Evolutionary conservation across 176 grass and related monocot species (phyloP).

Genomic region (Thalia dealbata): DNA sequence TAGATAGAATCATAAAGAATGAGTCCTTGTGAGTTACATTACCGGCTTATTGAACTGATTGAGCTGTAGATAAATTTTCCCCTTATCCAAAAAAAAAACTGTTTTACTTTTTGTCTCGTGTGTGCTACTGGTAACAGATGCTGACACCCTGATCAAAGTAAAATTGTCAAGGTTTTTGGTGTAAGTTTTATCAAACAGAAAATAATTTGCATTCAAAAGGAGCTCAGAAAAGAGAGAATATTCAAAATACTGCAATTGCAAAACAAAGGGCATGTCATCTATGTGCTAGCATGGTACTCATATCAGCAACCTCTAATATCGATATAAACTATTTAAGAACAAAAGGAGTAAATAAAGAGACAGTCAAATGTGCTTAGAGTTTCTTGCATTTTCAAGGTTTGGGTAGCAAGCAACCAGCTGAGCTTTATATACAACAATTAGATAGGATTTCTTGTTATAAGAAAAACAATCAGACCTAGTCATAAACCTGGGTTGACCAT

Average conservation of each 20-base stretch:
- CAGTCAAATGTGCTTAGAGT: too few relatives aligned
- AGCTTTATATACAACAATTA: too few relatives aligned
- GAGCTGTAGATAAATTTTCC: slow-evolving; percentile 76
- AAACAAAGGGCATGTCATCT: not conserved
- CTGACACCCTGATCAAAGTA: slow-evolving; percentile 48
- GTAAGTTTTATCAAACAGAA: not conserved
- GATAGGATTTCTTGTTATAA: too few relatives aligned
- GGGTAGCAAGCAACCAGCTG: too few relatives aligned
- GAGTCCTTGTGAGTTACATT: slow-evolving; percentile 21
- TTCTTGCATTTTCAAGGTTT: too few relatives aligned
- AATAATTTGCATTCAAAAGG: not conserved
- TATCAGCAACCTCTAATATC: not conserved
- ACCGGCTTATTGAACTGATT: slow-evolving; percentile 86
- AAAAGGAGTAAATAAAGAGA: too few relatives aligned
- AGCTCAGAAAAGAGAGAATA: not conserved
- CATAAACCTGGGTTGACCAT: too few relatives aligned
- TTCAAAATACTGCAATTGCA: not conserved
- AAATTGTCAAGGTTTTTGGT: slow-evolving; percentile 15
- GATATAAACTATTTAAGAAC: too few relatives aligned
- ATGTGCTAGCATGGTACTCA: not conserved
- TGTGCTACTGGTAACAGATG: slow-evolving; percentile 97
- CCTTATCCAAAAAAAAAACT: slow-evolving; percentile 71
- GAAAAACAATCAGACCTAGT: too few relatives aligned
- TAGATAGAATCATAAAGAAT: slow-evolving; percentile 3
- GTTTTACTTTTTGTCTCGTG: slow-evolving; percentile 97